phyloP scores from a whole-genome alignment of 225 moss, liverwort and hornwort genomes.

The Pleurozium schreberi region DNA sequence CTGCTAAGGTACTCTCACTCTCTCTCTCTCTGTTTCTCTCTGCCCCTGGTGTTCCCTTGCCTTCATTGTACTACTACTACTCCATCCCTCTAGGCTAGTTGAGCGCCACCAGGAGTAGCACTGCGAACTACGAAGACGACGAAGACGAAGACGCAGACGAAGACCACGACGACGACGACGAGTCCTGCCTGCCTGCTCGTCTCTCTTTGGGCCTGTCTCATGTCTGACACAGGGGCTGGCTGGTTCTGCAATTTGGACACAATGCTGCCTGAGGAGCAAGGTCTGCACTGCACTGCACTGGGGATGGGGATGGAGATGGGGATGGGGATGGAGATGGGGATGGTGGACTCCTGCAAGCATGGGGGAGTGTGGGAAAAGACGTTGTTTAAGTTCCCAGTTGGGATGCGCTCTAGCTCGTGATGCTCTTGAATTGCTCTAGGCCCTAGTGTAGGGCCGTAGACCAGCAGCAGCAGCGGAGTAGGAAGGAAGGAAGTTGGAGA shows the following conservation, averaged over 20 bases:
- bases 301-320: background rate
- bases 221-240: constrained; percentile 13
- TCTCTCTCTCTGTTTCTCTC: background rate
- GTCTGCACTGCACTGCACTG: background rate
- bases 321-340: background rate
- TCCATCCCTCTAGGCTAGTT: constrained; percentile 11
- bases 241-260: too few relatives aligned
- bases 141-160: too few relatives aligned
- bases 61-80: background rate
- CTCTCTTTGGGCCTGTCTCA: background rate
- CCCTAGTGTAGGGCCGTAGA: background rate
- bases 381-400: background rate
- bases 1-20: background rate
- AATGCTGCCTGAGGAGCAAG: too few relatives aligned
- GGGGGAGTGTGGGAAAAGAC: background rate
- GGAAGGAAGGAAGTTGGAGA: constrained; percentile 10
- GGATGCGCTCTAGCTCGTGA: background rate
- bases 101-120: background rate
- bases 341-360: background rate
- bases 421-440: background rate
- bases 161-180: background rate
- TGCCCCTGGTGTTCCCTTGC: background rate
- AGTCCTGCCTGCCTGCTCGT: background rate
- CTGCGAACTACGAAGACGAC: background rate
- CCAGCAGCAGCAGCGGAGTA: background rate